Evolutionary conservation across 345 rosid species (phyloP).

Genomic region (Eucalyptus tenuipes): DNA sequence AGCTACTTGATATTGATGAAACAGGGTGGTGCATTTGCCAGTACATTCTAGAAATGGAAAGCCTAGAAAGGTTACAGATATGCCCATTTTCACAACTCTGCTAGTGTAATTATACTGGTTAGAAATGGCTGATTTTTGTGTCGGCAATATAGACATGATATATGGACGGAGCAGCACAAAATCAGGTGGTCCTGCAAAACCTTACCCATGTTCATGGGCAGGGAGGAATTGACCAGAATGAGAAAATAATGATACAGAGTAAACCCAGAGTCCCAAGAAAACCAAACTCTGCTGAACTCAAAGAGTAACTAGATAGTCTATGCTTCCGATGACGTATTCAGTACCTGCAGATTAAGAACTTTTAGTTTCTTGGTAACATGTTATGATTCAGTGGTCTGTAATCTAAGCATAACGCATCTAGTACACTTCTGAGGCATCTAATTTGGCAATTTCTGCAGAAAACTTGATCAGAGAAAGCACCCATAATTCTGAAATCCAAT

Average conservation of each 20-base stretch:
- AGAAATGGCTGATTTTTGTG: neutral
- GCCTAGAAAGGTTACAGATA: neutral
- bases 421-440: neutral
- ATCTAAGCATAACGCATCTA: neutral
- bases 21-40: neutral
- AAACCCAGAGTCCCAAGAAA: neutral
- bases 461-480: neutral
- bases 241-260: neutral
- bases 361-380: neutral
- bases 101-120: neutral
- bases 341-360: neutral
- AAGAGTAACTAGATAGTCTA: neutral
- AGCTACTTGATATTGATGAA: neutral
- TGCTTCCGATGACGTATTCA: neutral
- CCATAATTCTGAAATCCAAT: neutral
- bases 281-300: neutral
- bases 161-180: neutral
- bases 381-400: neutral
- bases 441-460: neutral
- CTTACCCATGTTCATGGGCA: neutral
- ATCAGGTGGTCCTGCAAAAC: neutral
- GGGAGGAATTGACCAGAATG: neutral
- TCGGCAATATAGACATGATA: neutral
- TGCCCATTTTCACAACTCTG: neutral
- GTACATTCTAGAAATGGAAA: neutral